Conservation (phyloP, 2,329 filamentous ascomycete genomes). For the Fonsecaea monophora region DNA sequence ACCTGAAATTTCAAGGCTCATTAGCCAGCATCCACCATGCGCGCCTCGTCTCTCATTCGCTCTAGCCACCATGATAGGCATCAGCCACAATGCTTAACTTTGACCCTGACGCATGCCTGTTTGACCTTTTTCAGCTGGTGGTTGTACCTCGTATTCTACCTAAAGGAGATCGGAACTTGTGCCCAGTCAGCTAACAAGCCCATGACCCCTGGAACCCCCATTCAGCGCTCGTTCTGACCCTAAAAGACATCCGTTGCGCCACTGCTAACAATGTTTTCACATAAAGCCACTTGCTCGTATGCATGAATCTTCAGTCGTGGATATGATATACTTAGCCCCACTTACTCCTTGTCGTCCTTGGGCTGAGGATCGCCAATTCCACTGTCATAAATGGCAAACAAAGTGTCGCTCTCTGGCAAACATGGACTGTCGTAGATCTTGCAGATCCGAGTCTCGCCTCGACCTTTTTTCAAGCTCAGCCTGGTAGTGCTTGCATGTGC, state of each 20-base stretch:
- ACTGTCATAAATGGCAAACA: constrained; percentile 97
- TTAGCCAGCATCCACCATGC: background rate
- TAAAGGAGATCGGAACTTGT: background rate
- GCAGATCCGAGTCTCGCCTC: constrained; percentile 93
- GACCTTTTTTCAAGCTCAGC: constrained; percentile 92
- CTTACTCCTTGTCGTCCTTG: constrained; percentile 87
- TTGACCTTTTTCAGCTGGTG: background rate
- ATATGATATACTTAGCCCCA: background rate
- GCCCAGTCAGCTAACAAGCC: background rate
- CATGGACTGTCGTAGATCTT: constrained; percentile 99
- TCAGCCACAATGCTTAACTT: constrained; percentile 21
- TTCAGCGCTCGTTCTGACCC: background rate
- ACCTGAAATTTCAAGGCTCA: constrained; percentile 9
- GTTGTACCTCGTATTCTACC: background rate
- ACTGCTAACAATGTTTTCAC: constrained; percentile 5
- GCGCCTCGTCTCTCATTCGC: constrained; percentile 16
- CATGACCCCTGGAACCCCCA: background rate
- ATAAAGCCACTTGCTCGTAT: background rate
- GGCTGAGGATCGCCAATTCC: constrained; percentile 95
- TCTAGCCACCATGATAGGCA: constrained; percentile 18
- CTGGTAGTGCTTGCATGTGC: constrained; percentile 95
- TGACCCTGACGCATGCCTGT: background rate
- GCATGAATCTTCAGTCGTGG: background rate
- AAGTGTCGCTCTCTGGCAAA: constrained; percentile 90
- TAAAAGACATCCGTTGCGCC: background rate